A percentile compares a stretch with the other conserved stretches of the same genome.
phyloP scores from a whole-genome alignment of 1,284 basidiomycete species.

The Sanghuangporus sanghuang region DNA sequence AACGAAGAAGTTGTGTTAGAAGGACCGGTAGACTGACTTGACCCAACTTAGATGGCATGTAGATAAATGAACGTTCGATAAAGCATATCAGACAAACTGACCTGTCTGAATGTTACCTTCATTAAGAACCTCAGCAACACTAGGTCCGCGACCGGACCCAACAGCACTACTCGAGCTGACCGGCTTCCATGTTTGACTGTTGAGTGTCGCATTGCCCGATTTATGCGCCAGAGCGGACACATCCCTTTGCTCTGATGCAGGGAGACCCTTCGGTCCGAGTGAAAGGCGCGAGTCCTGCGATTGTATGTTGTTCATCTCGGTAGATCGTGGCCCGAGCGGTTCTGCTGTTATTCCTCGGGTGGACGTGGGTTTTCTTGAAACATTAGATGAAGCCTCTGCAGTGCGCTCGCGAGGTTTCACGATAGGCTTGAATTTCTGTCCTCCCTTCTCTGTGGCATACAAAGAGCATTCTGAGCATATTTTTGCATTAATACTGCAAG shows the following conservation, averaged over 20 bases:
- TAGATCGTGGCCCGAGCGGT: neutral
- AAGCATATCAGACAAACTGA: neutral
- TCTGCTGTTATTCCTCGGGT: conserved; percentile 2
- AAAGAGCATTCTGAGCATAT: conserved; percentile 11
- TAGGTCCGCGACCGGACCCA: neutral
- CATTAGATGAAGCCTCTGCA: conserved; percentile 1
- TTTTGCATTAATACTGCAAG: neutral
- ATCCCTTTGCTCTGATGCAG: neutral
- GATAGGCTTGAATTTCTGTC: conserved; percentile 58
- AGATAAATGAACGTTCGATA: neutral
- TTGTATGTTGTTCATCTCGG: neutral
- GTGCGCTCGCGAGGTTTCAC: conserved; percentile 46
- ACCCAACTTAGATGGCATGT: neutral
- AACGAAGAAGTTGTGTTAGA: neutral
- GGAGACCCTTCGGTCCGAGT: neutral
- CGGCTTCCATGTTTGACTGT: neutral
- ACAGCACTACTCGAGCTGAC: neutral
- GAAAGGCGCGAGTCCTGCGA: neutral
- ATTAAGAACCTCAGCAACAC: neutral
- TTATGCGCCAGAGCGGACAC: neutral
- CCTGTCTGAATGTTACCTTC: neutral
- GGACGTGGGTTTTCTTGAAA: conserved; percentile 4
- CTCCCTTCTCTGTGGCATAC: conserved; percentile 56
- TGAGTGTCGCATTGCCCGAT: neutral
- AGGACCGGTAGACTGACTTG: neutral